Percentiles rank a stretch among this genome's conserved stretches.
Evolutionary conservation across 2,329 filamentous ascomycete genomes (phyloP).

Genomic region (Neocucurbitaria cava): DNA sequence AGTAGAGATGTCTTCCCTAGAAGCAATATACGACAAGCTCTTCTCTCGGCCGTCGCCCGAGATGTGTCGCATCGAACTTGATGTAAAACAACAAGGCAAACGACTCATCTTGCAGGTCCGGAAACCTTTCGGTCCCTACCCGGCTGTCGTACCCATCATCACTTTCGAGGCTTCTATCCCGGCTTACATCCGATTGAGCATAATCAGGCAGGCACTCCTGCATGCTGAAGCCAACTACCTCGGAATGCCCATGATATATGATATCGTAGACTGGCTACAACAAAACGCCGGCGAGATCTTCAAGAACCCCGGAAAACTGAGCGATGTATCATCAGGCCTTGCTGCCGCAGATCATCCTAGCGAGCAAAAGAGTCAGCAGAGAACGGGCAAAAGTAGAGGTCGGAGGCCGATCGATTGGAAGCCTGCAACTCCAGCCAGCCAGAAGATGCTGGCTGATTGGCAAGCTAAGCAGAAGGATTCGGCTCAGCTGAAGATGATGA

Average conservation of each 20-base stretch:
- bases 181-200: constrained; percentile 90
- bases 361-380: constrained; percentile 19
- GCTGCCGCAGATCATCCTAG: constrained; percentile 58
- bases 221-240: constrained; percentile 74
- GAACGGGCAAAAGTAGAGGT: constrained; percentile 26
- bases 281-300: constrained; percentile 82
- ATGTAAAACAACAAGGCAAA: constrained; percentile 54
- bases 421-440: constrained; percentile 63
- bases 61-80: constrained; percentile 74
- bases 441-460: constrained; percentile 70
- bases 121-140: constrained; percentile 74
- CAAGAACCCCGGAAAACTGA: constrained; percentile 80
- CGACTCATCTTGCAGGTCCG: constrained; percentile 70
- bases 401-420: constrained; percentile 69
- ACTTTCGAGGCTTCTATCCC: constrained; percentile 74
- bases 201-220: constrained; percentile 77
- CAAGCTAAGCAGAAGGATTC: constrained; percentile 68
- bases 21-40: constrained; percentile 81
- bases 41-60: constrained; percentile 62
- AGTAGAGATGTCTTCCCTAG: constrained; percentile 82
- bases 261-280: constrained; percentile 90
- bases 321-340: constrained; percentile 80
- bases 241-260: constrained; percentile 91
- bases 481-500: constrained; percentile 76
- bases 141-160: constrained; percentile 70